Percentiles rank a stretch among this genome's conserved stretches.
phyloP scores from a whole-genome alignment of 2,329 filamentous ascomycete species.

The Colletotrichum filicis region DNA sequence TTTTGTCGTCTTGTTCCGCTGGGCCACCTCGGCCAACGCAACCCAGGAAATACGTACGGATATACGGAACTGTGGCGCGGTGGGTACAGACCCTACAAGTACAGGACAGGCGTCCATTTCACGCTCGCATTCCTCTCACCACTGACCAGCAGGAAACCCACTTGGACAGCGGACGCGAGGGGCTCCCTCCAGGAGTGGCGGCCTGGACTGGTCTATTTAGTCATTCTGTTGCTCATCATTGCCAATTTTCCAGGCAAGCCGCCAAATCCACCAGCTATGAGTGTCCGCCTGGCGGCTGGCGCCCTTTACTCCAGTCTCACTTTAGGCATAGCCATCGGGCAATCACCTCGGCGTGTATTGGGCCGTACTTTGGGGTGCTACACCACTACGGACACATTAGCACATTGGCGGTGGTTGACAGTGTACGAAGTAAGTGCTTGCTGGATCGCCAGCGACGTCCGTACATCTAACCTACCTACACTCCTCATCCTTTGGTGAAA shows the following conservation, averaged over 20 bases:
- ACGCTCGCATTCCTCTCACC: neutral
- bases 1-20: neutral
- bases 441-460: neutral
- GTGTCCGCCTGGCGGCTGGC: neutral
- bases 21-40: neutral
- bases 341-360: neutral
- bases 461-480: no score
- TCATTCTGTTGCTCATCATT: neutral
- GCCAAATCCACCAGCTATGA: neutral
- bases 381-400: neutral
- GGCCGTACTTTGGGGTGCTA: neutral
- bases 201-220: constrained; percentile 33
- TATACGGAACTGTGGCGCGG: no score
- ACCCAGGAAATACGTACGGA: no score
- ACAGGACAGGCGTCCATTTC: neutral
- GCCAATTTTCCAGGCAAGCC: neutral
- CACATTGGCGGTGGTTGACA: neutral
- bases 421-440: neutral
- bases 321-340: neutral
- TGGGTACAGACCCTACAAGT: neutral
- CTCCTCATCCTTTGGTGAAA: no score
- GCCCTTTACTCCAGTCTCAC: neutral
- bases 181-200: neutral
- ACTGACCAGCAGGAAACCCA: neutral
- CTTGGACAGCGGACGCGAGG: neutral